These are phyloP conservation scores for Karstenula rhodostoma DNA, from an alignment of 2,329 filamentous ascomycete species.

Conservation along the genomic window DNA sequence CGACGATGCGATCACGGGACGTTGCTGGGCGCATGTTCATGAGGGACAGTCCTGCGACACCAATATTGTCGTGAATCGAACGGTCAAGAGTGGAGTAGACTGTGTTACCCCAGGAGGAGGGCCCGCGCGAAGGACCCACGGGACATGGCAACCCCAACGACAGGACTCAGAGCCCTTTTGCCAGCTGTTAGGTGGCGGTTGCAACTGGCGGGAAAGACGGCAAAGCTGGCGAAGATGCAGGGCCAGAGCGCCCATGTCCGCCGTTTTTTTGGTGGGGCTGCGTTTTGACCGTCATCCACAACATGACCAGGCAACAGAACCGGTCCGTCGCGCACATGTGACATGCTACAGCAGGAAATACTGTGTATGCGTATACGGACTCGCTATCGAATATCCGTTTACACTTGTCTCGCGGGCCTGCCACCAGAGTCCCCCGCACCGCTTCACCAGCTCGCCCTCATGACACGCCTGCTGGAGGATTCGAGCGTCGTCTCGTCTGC, in stretches of 20 bases:
- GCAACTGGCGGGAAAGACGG: background rate
- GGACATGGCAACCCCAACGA: background rate
- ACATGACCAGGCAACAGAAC: background rate
- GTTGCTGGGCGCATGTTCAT: slow-evolving; percentile 10
- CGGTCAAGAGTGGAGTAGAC: background rate
- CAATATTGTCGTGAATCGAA: background rate
- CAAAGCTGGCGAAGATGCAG: slow-evolving; percentile 10
- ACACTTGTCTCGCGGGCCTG: background rate
- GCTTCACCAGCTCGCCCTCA: background rate
- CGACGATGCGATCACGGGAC: slow-evolving; percentile 1
- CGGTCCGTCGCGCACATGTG: background rate
- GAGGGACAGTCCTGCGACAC: background rate
- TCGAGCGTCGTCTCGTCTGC: background rate
- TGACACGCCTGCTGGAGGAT: background rate
- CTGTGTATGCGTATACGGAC: background rate
- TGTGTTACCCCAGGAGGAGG: too few species aligned
- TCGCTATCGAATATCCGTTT: background rate
- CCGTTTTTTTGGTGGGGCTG: slow-evolving; percentile 9
- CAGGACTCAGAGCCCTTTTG: background rate
- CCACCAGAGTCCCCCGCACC: slow-evolving; percentile 3
- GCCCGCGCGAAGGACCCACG: too few species aligned
- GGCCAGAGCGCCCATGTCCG: slow-evolving; percentile 11
- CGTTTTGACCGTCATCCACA: background rate
- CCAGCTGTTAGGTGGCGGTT: background rate
- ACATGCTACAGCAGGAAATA: background rate